These are phyloP conservation scores for Theileria equi DNA, from an alignment of 169 alveolate species.

Conservation along the genomic window DNA sequence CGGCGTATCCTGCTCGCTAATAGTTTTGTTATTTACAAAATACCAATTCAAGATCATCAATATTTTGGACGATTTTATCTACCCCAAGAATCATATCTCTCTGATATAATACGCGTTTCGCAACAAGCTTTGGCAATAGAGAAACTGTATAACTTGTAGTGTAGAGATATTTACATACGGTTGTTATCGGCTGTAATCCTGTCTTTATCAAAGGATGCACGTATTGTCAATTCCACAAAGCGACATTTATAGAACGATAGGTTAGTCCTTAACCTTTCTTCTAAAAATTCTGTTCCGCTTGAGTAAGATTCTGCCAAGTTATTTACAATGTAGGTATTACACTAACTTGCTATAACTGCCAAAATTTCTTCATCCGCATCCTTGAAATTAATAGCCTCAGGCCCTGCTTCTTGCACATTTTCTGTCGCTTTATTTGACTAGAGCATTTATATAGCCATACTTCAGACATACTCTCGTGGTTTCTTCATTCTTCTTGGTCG, in stretches of 20 bases:
- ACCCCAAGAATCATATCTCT: slow-evolving; percentile 17
- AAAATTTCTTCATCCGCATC: neutral
- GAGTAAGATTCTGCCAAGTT: slow-evolving; percentile 8
- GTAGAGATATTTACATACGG: neutral
- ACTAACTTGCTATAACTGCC: neutral
- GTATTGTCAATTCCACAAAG: slow-evolving; percentile 14
- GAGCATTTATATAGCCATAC: neutral
- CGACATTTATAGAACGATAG: slow-evolving; percentile 12
- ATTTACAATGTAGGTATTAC: neutral
- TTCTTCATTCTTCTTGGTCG: no score
- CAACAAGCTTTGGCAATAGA: slow-evolving; percentile 3
- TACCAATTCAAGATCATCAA: slow-evolving; percentile 21
- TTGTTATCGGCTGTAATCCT: neutral
- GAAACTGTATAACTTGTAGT: slow-evolving; percentile 1
- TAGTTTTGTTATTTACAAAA: neutral
- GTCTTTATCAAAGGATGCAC: slow-evolving; percentile 11
- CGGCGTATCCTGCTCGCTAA: slow-evolving; percentile 7
- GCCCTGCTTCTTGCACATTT: neutral
- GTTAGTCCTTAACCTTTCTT: neutral
- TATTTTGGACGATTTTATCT: slow-evolving; percentile 22
- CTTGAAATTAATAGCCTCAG: neutral
- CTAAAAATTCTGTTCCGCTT: slow-evolving; percentile 5
- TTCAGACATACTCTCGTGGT: no score
- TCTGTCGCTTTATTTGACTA: neutral
- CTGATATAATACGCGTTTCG: slow-evolving; percentile 1